phyloP scores from a whole-genome alignment of 352 stramenopile species.

The Phytophthora fragariaefolia region DNA sequence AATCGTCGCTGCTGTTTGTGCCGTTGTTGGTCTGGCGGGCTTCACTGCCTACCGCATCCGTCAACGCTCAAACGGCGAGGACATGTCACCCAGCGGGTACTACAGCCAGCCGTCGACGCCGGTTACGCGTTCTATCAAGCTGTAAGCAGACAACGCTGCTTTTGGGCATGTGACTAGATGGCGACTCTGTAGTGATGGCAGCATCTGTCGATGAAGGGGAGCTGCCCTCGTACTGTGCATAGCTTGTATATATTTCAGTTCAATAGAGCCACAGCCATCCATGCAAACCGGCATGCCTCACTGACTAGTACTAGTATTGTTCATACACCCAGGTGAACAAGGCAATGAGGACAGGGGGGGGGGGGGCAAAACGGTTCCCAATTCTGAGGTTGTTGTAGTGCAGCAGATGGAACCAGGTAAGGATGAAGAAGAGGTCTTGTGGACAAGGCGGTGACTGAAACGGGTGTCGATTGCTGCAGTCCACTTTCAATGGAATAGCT shows the following conservation, averaged over 20 bases:
- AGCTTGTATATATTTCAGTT: conserved; percentile 34
- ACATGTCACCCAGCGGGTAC: conserved; percentile 35
- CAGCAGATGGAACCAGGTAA: neutral
- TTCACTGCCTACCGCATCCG: conserved; percentile 47
- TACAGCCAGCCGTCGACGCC: conserved; percentile 33
- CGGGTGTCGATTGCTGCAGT: neutral
- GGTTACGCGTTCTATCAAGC: conserved; percentile 20
- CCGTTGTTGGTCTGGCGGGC: conserved; percentile 44
- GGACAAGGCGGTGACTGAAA: neutral
- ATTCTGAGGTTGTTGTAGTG: no score
- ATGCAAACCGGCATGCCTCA: conserved; percentile 2
- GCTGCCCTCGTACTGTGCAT: conserved; percentile 21
- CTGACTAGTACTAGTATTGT: neutral
- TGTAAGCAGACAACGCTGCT: conserved; percentile 32
- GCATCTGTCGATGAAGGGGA: conserved; percentile 9
- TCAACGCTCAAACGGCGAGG: conserved; percentile 26
- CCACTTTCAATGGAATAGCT: neutral
- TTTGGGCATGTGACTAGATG: conserved; percentile 39
- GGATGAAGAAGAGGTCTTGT: neutral
- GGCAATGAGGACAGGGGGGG: no score
- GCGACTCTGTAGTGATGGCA: conserved; percentile 17
- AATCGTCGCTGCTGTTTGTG: conserved; percentile 31
- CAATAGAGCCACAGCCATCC: conserved; percentile 30
- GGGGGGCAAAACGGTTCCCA: no score
- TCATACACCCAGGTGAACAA: no score